Evolutionary conservation across 2,329 filamentous ascomycete species (phyloP), one percentile per base, ranked within the genome.

Genomic region (Amauroascus niger): DNA sequence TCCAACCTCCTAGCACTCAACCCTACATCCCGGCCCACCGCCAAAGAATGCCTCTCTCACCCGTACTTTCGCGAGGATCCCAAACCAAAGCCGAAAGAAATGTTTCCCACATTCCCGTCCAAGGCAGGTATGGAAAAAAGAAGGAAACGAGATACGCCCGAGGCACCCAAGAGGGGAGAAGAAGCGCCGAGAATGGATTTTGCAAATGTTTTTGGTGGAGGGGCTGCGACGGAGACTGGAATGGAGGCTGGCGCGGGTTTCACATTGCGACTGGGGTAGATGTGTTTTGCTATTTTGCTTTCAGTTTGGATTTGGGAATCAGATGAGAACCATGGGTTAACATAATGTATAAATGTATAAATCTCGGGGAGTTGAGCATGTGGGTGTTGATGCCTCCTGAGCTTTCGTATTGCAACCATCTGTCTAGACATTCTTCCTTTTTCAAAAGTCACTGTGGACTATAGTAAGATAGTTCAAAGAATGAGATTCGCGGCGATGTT

Each of bases 91-190:
- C 83, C 85, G 6, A 86, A 88, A 66, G 86, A 85, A 62, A 85
- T 98, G 83, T 97, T 98, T 66, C 93, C 93, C 1, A 97, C 93
- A 0, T 98, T 97, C 67, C 93, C 93, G 0, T 93, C 87, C 62
- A 96, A 95, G 69, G 93, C 93, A 0, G 88, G 89, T 1, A 86
- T 93, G 74, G 93, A 98, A 75, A 85, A 83, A 64, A 76, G 89
- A 61, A 76, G 87, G 59, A 76, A 80, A 35, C 76, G 80, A 56
- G 81, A 83, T 56, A 90, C 84, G 58, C 93, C 93, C 0, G 84
- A 89, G 67, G 93, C 93, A 6, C 93, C 93, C 0, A 80, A 79
- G 37, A 76, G 91, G 30, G 90, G 89, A 0, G 82, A 86, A 49
- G 81, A 85, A 54, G 80, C 79, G 54, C 81, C 80, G 1, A 69